Base-by-base conservation (phyloP, 1,139 yeast species). In the Groenewaldozyma auringiensis region DNA sequence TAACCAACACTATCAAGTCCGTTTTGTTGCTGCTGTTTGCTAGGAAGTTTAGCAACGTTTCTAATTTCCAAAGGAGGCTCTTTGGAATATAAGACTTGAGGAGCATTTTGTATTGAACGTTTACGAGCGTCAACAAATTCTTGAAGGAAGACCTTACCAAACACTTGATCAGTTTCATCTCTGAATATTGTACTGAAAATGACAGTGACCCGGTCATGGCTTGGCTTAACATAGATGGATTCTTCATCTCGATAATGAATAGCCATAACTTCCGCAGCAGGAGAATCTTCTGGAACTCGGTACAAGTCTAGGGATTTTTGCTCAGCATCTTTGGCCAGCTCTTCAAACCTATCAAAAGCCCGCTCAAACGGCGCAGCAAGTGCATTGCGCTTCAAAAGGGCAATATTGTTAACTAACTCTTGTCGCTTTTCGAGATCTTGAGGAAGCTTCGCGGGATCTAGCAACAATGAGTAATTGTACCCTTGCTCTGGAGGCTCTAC, bases 71-170 rank as follows among this genome's bases (percentile, higher is more conserved):
- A 73, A 9, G 99, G 99, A n/a, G 96, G 86, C 55, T 87, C 96
- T 53, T 75, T 76, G 13, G 94, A 81, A 63, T 84, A 89, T 60
- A 94, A 76, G 45, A 92, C 99, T 70, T 94, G 99, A 20, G 99
- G 98, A 1, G 98, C 96, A 44, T 94, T 89, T 68, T 94, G 98
- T 49, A 92, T 94, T 13, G 95, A 85, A 63, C 97, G 79, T 66
- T 84, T 83, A 67, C 99, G 79, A 11, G 99, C 97, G 62, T 86
- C 99, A 41, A 92, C 96, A 66, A 92, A 92, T 68, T 92, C 99
- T 67, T 92, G 99, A 55, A 92, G 70, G 63, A 94, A 92, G 47
- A 92, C 96, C 65, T 85, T 88, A 44, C 97, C 96, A 59, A 92
- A 87, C 48, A 88, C 79, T 64, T 86, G 86, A 67, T 92, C 99